Conservation (phyloP, 768 basidiomycete species). For the Chlorophyllum brunneum region DNA sequence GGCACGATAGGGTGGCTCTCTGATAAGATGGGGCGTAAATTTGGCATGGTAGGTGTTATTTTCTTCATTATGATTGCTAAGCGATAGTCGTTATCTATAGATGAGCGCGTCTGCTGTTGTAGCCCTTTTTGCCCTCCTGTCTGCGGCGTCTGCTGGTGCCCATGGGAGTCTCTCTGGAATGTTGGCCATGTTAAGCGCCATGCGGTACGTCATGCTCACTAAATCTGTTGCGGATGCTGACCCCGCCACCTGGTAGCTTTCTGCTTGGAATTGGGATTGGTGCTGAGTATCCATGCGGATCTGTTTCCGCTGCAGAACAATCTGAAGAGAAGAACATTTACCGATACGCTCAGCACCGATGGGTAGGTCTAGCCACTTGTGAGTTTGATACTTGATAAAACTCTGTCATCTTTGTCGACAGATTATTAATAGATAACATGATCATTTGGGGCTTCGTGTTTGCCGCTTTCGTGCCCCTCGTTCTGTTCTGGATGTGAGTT, state of each 20-base stretch:
- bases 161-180: constrained; percentile 64
- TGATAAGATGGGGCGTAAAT: constrained; percentile 84
- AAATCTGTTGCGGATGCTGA: too few species aligned
- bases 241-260: constrained; percentile 46
- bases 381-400: too few species aligned
- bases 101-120: constrained; percentile 83
- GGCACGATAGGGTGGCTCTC: constrained; percentile 54
- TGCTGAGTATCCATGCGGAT: constrained; percentile 88
- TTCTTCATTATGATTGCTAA: too few species aligned
- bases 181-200: constrained; percentile 74
- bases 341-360: constrained; percentile 79
- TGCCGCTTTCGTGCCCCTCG: constrained; percentile 76
- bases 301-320: constrained; percentile 85
- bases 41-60: constrained; percentile 81
- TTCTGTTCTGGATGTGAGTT: constrained; percentile 84
- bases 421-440: constrained; percentile 83
- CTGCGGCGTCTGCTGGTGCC: constrained; percentile 79
- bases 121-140: constrained; percentile 76
- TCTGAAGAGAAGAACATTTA: constrained; percentile 78
- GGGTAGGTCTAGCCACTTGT: constrained; percentile 91
- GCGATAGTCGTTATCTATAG: constrained; percentile 29
- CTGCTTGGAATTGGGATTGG: constrained; percentile 86
- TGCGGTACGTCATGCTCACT: constrained; percentile 54
- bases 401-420: too few species aligned
- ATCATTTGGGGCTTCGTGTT: constrained; percentile 83